phyloP scores from a whole-genome alignment of 1,284 basidiomycete species.

The Leccinum fallax region DNA sequence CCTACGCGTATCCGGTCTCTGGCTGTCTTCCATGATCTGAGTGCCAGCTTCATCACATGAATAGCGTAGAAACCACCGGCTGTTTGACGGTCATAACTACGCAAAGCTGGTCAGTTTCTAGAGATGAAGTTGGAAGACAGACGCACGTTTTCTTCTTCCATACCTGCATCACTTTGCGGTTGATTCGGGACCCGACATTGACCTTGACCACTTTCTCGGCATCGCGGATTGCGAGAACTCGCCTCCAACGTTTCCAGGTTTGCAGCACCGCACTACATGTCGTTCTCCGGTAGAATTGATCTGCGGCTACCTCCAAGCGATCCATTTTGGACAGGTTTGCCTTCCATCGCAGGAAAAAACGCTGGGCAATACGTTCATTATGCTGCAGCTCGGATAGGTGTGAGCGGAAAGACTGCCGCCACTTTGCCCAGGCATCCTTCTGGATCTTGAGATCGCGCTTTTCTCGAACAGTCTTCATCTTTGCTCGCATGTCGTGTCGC shows the following conservation, averaged over 20 bases:
- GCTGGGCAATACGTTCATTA: slow-evolving; percentile 42
- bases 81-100: slow-evolving; percentile 46
- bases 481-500: slow-evolving; percentile 66
- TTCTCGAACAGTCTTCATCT: slow-evolving; percentile 62
- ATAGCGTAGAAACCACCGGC: slow-evolving; percentile 49
- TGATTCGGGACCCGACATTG: slow-evolving; percentile 48
- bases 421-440: slow-evolving; percentile 60
- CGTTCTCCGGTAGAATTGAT: slow-evolving; percentile 42
- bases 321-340: slow-evolving; percentile 42
- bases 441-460: slow-evolving; percentile 51
- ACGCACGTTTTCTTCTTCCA: slow-evolving; percentile 65
- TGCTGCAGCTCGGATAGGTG: slow-evolving; percentile 54
- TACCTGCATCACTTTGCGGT: slow-evolving; percentile 45
- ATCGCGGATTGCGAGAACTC: slow-evolving; percentile 43
- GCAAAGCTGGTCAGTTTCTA: slow-evolving; percentile 13
- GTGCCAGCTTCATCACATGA: slow-evolving; percentile 45
- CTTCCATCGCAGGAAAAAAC: slow-evolving; percentile 56
- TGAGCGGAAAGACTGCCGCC: slow-evolving; percentile 57
- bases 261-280: slow-evolving; percentile 41
- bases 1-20: slow-evolving; percentile 54
- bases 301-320: slow-evolving; percentile 49
- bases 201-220: slow-evolving; percentile 47
- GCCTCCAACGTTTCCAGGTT: slow-evolving; percentile 60
- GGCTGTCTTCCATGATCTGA: slow-evolving; percentile 60
- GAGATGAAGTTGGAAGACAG: slow-evolving; percentile 3